These are phyloP conservation scores for Pholiota molesta DNA, from an alignment of 768 basidiomycete species.

Conservation along the genomic window DNA sequence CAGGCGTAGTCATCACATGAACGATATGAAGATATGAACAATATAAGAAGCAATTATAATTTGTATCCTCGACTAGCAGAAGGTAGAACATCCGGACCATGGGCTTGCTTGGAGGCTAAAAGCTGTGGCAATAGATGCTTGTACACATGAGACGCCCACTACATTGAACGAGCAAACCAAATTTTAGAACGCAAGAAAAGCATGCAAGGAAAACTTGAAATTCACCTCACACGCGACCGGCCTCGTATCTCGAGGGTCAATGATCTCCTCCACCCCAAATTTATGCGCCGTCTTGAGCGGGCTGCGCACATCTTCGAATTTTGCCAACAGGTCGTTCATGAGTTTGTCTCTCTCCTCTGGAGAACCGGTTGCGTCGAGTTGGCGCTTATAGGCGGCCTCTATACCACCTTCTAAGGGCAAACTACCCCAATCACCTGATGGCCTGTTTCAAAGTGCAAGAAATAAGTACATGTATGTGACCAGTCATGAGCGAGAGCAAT, in stretches of 20 bases:
- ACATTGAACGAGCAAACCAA: not conserved
- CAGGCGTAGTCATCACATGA: too few species aligned
- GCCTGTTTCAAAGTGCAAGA: slow-evolving; percentile 25
- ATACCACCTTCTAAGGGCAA: slow-evolving; percentile 44
- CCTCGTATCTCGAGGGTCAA: slow-evolving; percentile 43
- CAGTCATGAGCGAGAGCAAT: not conserved
- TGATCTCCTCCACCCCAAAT: slow-evolving; percentile 45
- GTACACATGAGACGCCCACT: slow-evolving; percentile 41
- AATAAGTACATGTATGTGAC: not conserved
- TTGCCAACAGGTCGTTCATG: slow-evolving; percentile 34
- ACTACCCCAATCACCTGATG: slow-evolving; percentile 46
- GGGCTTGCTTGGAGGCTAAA: slow-evolving; percentile 28
- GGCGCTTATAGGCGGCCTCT: slow-evolving; percentile 44
- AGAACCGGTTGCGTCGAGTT: slow-evolving; percentile 32
- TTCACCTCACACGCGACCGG: slow-evolving; percentile 39
- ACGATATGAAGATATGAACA: too few species aligned
- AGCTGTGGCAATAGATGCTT: slow-evolving; percentile 37
- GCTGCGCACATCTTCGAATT: slow-evolving; percentile 41
- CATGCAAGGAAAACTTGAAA: not conserved
- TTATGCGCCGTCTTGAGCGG: slow-evolving; percentile 41
- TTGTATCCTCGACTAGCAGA: slow-evolving; percentile 33
- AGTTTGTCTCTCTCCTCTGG: slow-evolving; percentile 36
- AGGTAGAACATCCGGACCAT: slow-evolving; percentile 32
- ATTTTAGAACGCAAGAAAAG: not conserved
- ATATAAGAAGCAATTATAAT: slow-evolving; percentile 14